phyloP scores from a whole-genome alignment of 371 early-diverging fungal genomes.

The Mortierella sp. region DNA sequence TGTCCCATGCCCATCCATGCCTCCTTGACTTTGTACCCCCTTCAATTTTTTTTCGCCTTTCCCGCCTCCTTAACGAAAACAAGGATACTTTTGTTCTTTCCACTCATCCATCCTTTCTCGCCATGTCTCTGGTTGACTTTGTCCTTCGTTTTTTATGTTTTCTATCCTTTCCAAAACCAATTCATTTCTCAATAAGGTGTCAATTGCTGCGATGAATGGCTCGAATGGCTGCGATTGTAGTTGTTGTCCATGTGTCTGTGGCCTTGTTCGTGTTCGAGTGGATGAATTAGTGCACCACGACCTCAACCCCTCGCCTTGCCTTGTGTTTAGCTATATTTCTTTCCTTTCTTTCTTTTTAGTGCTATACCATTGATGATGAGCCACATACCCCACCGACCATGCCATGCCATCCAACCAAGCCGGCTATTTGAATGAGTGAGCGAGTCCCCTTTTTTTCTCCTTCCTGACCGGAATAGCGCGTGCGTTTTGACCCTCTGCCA shows the following conservation, averaged over 20 bases:
- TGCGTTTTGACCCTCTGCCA: neutral
- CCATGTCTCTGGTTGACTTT: neutral
- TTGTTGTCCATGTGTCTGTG: neutral
- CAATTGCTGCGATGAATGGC: neutral
- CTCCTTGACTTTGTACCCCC: neutral
- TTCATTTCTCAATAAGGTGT: neutral
- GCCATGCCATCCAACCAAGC: no score
- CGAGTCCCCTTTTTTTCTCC: neutral
- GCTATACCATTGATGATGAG: neutral
- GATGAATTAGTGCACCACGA: neutral
- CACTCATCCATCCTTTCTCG: neutral
- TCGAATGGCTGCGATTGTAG: neutral
- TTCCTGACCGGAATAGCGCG: neutral
- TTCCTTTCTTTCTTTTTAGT: neutral
- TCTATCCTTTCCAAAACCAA: neutral
- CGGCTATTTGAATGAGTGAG: no score
- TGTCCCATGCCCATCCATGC: neutral
- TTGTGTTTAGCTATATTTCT: neutral
- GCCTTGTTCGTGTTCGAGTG: neutral
- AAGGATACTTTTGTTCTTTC: conserved; percentile 3
- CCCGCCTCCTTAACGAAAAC: conserved; percentile 9
- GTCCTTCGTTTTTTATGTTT: neutral
- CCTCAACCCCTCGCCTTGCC: neutral
- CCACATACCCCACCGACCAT: neutral
- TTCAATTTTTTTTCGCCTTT: conserved; percentile 7